phyloP scores from a whole-genome alignment of 495 filamentous ascomycete species.

The Apiosordaria backusii region DNA sequence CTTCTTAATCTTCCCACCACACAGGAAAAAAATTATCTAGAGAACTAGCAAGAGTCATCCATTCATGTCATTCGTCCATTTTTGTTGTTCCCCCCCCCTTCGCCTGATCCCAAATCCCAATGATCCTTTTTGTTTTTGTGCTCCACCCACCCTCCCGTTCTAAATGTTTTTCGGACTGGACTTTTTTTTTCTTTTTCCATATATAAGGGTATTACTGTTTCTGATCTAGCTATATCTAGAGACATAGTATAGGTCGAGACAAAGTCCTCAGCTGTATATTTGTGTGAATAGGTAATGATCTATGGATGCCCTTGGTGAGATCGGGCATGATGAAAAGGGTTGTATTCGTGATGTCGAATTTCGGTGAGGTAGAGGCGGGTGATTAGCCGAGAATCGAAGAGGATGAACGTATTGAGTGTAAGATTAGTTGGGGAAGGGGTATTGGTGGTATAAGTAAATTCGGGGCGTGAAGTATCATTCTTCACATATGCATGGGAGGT shows the following conservation, averaged over 20 bases:
- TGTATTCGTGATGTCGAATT: background rate
- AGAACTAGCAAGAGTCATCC: background rate
- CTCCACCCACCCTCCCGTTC: background rate
- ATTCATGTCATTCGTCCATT: background rate
- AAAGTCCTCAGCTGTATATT: background rate
- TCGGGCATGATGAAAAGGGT: background rate
- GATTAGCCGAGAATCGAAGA: background rate
- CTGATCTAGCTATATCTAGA: background rate
- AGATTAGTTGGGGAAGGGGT: background rate
- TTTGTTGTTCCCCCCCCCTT: too few species aligned
- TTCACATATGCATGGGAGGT: background rate
- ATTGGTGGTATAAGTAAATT: background rate
- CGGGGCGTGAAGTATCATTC: background rate
- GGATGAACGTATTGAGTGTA: background rate
- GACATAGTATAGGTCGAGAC: background rate
- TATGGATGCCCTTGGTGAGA: background rate
- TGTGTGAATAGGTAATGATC: background rate
- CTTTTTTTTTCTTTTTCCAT: background rate
- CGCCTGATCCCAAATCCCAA: background rate
- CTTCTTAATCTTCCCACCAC: background rate
- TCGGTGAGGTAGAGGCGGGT: background rate
- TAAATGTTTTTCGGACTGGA: background rate
- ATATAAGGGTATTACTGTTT: background rate
- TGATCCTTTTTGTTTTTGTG: background rate
- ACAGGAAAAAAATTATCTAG: background rate